These are phyloP conservation scores for Seiridium cupressi DNA, from an alignment of 2,329 filamentous ascomycete genomes.

Conservation along the genomic window DNA sequence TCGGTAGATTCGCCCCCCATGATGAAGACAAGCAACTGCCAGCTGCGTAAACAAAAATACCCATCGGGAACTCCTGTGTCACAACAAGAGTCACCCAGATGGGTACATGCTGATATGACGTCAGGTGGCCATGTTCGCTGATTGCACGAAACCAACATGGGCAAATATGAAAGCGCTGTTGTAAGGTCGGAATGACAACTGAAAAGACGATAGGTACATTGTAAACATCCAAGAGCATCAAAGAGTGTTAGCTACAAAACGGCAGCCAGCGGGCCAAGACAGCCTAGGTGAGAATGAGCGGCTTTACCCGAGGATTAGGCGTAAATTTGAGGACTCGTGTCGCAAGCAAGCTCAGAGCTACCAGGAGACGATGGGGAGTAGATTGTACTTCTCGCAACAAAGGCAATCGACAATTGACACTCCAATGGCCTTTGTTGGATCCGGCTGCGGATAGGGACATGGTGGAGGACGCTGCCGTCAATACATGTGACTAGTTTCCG, in stretches of 20 bases:
- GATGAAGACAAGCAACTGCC: too few relatives aligned
- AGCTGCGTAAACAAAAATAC: too few relatives aligned
- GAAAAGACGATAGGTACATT: too few relatives aligned
- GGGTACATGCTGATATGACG: too few relatives aligned
- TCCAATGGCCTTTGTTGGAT: slow-evolving; percentile 1
- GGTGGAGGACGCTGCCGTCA: neutral
- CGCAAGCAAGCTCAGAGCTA: neutral
- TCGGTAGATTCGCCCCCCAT: too few relatives aligned
- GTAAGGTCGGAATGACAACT: too few relatives aligned
- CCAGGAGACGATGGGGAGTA: neutral
- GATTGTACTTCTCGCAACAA: neutral
- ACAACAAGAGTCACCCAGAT: too few relatives aligned
- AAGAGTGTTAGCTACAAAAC: neutral
- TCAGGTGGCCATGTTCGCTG: too few relatives aligned
- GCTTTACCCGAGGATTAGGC: slow-evolving; percentile 3
- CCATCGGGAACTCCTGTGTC: too few relatives aligned
- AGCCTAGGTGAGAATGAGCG: neutral
- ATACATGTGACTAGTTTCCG: neutral
- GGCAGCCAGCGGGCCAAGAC: neutral
- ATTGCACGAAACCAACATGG: too few relatives aligned
- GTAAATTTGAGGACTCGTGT: neutral
- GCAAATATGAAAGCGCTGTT: too few relatives aligned
- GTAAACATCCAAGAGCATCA: too few relatives aligned
- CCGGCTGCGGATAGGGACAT: neutral
- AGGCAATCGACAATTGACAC: neutral